These are phyloP conservation scores for Aschersonia sp. DNA, from an alignment of 2,329 filamentous ascomycete genomes.

Conservation along the genomic window DNA sequence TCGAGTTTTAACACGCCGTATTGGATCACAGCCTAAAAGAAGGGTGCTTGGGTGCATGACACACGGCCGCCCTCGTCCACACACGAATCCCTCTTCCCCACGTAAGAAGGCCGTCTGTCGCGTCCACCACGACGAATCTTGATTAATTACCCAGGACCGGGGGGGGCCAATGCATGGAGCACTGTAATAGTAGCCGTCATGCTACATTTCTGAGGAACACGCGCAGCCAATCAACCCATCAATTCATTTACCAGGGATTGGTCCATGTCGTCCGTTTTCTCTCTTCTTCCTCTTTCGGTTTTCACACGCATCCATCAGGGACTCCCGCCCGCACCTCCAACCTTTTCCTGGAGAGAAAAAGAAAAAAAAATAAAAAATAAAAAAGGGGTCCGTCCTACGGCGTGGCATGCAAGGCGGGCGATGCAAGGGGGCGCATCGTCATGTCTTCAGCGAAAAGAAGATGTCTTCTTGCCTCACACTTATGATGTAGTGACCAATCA, in stretches of 20 bases:
- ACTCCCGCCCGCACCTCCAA: background rate
- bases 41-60: too few relatives aligned
- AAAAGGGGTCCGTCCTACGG: background rate
- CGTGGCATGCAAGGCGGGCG: background rate
- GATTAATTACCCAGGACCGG: background rate
- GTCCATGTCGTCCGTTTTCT: background rate
- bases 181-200: background rate
- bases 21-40: too few relatives aligned
- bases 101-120: background rate
- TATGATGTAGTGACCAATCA: too few relatives aligned
- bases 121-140: background rate
- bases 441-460: background rate
- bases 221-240: too few relatives aligned
- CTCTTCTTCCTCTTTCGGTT: background rate
- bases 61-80: too few relatives aligned
- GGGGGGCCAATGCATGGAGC: background rate
- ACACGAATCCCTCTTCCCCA: too few relatives aligned
- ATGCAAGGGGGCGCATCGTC: background rate
- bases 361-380: background rate
- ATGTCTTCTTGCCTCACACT: too few relatives aligned
- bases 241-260: too few relatives aligned
- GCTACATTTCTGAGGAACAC: too few relatives aligned
- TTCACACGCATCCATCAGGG: background rate
- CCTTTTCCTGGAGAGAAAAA: too few relatives aligned
- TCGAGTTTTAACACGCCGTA: too few relatives aligned